Evolutionary conservation across 2,329 filamentous ascomycete species (phyloP), one percentile per base, ranked within the genome.

Genomic region (Dactylellina leptospora): DNA sequence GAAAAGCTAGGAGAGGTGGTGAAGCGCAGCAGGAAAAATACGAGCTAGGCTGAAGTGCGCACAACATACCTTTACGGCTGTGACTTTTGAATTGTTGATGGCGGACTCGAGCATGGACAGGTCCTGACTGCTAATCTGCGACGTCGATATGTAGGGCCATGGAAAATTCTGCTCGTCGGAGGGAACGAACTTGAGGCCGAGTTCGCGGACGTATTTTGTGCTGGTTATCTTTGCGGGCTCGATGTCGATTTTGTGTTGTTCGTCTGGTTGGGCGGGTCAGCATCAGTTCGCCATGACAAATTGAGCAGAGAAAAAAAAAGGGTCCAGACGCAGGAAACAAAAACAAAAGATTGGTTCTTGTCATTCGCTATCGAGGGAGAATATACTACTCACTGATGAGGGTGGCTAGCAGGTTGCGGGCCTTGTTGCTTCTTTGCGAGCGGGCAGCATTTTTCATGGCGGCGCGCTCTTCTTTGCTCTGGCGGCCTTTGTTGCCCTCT

Each of bases 211-310:
- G 27, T 71, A 71, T 36, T 71, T 71, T 30, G 66, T 71, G 66
- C 66, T 71, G 11, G 66, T 71, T 25, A 71, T 71, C 36, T 71
- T 71, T 42, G 66, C 59, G 3, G 66, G 66, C 51, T 71, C 66
- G 44, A 71, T 71, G n/a, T 71, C 66, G 33, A 63, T 63, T 58
- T 71, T 71, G 66, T 71, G 66, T 71, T 71, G 66, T 51, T 71
- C 66, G 51, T 63, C 66, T 71, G 66, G 44, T 27, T 16, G 48
- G 27, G 11, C 20, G 5, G 44, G 66, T 71, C 66, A 71, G 66
- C 66, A 71, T 71, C 48, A 40, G 55, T 54, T 47, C 18, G 45
- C 38, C 38, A 62, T 71, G 66, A 71, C 66, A 71, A 71, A 71
- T 71, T 27, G 56, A n/a, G n/a, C n/a, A n/a, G n/a, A n/a, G n/a